Evolutionary conservation across 2,329 filamentous ascomycete genomes (phyloP).

Genomic region (Phyllosticta citribraziliensis): DNA sequence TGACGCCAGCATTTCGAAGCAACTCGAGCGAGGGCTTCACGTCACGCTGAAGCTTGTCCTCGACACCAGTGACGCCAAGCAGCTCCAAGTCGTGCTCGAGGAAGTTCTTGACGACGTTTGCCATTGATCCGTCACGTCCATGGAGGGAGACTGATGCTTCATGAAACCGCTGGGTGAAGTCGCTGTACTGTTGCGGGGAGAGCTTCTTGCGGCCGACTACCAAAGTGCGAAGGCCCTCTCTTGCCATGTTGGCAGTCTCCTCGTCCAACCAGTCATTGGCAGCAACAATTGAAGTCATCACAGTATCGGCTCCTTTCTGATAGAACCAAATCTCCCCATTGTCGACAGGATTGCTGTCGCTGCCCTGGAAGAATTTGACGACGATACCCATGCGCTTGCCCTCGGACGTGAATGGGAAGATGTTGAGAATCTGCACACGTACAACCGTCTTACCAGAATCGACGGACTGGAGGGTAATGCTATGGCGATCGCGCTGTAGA

Average conservation of each 20-base stretch:
- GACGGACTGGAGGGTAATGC: conserved; percentile 71
- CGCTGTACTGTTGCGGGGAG: conserved; percentile 65
- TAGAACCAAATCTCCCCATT: conserved; percentile 92
- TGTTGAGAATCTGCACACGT: conserved; percentile 77
- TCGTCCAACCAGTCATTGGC: conserved; percentile 98
- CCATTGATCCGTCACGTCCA: conserved; percentile 72
- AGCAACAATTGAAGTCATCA: conserved; percentile 92
- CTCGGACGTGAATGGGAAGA: conserved; percentile 96
- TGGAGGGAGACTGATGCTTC: conserved; percentile 73
- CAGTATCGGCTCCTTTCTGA: conserved; percentile 95
- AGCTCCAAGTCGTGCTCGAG: conserved; percentile 86
- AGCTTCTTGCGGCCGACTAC: conserved; percentile 90
- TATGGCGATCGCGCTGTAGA: conserved; percentile 74
- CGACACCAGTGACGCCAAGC: conserved; percentile 92
- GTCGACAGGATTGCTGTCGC: conserved; percentile 32
- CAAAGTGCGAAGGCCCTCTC: conserved; percentile 85
- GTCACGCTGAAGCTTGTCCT: conserved; percentile 91
- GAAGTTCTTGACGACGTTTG: conserved; percentile 65
- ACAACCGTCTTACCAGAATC: conserved; percentile 67
- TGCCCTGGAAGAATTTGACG: conserved; percentile 60
- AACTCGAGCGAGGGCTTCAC: conserved; percentile 94
- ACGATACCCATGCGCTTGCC: conserved; percentile 98
- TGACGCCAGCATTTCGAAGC: conserved; percentile 91
- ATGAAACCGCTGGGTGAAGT: conserved; percentile 66
- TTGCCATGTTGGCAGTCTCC: conserved; percentile 98